These are phyloP conservation scores for Lactarius deliciosus DNA, from an alignment of 768 basidiomycete genomes.

Conservation along the genomic window DNA sequence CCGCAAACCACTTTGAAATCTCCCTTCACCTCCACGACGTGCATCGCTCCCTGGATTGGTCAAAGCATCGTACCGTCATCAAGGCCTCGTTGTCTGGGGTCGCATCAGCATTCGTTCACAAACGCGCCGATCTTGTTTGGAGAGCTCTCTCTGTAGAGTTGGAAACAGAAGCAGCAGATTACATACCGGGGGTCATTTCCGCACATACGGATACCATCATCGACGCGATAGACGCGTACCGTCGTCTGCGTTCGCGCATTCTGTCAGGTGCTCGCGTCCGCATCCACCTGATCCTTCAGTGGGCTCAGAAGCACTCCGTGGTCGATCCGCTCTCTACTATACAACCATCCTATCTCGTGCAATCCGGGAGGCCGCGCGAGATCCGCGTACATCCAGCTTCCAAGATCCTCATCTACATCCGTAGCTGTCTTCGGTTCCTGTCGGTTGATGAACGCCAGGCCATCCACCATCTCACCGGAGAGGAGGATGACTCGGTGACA, in stretches of 20 bases:
- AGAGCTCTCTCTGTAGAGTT: conserved; percentile 16
- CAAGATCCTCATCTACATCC: conserved; percentile 76
- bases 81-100: conserved; percentile 15
- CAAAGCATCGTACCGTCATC: conserved; percentile 3
- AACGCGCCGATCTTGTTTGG: conserved; percentile 22
- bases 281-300: conserved; percentile 49
- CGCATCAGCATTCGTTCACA: conserved; percentile 11
- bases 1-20: neutral
- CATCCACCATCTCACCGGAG: conserved; percentile 17
- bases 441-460: conserved; percentile 35
- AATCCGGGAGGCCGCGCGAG: conserved; percentile 64
- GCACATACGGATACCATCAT: conserved; percentile 12
- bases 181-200: conserved; percentile 12
- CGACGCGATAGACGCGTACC: conserved; percentile 7
- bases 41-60: conserved; percentile 5
- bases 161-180: conserved; percentile 20
- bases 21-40: conserved; percentile 10
- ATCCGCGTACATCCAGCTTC: conserved; percentile 70
- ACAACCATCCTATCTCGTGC: conserved; percentile 82
- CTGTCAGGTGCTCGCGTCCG: conserved; percentile 12
- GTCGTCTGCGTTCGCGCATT: conserved; percentile 6
- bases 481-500: conserved; percentile 29
- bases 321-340: conserved; percentile 80
- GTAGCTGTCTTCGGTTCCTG: conserved; percentile 57
- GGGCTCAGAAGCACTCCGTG: conserved; percentile 49